A percentile compares a stretch with the other conserved stretches of the same genome.
Evolutionary conservation across 345 rosid genomes (phyloP).

Genomic region (Eucalyptus virginea): DNA sequence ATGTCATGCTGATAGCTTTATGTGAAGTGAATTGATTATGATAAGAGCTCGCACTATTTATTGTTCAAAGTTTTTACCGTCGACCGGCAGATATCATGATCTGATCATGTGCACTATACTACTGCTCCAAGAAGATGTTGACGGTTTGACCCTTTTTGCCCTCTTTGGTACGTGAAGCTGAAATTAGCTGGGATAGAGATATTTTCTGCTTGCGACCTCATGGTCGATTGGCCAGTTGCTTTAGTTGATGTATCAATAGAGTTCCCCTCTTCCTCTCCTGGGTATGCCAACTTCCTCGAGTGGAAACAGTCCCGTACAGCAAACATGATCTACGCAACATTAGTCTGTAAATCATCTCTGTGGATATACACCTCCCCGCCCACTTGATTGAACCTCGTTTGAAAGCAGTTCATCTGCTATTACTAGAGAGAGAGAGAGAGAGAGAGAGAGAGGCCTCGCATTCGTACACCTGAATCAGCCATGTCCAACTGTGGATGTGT

Average conservation of each 20-base stretch:
- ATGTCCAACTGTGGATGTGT: not conserved
- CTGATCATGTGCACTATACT: not conserved
- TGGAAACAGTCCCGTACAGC: not conserved
- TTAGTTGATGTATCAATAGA: not conserved
- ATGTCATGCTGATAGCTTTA: not conserved
- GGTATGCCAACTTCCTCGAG: not conserved
- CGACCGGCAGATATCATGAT: not conserved
- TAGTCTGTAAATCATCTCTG: not conserved
- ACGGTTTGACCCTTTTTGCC: not conserved
- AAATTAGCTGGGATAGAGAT: not conserved
- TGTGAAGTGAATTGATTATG: not conserved
- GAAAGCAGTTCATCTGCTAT: not conserved
- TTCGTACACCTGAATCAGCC: not conserved
- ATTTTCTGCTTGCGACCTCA: not conserved
- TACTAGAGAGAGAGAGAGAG: not conserved
- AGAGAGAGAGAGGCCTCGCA: not conserved
- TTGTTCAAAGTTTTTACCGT: not conserved
- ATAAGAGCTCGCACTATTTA: not conserved
- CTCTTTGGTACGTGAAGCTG: not conserved
- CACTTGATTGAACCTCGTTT: not conserved
- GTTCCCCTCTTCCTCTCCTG: not conserved
- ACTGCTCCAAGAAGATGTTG: not conserved
- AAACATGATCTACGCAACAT: not conserved
- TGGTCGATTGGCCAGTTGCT: not conserved
- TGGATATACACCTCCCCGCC: not conserved